Evolutionary conservation across 1,284 basidiomycete species (phyloP), one percentile per base, ranked within the genome.

Genomic region (Neotropicomus parvogracilis): DNA sequence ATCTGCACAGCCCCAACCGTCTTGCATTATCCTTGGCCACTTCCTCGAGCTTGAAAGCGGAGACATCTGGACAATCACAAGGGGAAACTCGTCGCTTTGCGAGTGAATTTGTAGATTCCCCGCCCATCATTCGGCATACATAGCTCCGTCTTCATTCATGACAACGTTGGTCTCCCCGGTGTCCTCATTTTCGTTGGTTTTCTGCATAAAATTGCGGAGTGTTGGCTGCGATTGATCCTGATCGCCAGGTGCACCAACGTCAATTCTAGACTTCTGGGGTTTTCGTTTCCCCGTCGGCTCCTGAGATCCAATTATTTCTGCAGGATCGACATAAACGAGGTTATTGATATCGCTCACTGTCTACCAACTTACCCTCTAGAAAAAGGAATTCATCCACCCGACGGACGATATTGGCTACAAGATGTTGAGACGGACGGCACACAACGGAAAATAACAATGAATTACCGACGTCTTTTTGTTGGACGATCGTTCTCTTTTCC

Each of bases 341-440:
- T 7, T 37, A 35, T n/a, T n/a, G 2, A 10, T 13, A 35, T 13
- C 6, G 3, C 20, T 8, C 26, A 17, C 7, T 14, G 19, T 63
- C 10, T 48, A 79, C 79, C 78, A 78, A 80, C 85, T 65, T 46
- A 67, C 64, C 64, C 26, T 87, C 81, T 12, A 90, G 74, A 59
- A 90, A 90, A 40, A 83, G 60, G 56, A 85, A 87, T 53, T 89
- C 87, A 40, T 88, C 85, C 42, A 73, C 79, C 56, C 76, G 79
- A 50, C 82, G 74, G 20, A 81, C 79, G 14, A 81, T 78, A 12
- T 73, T 71, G 6, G 78, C 87, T 88, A 42, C 45, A 44, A 44
- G 13, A 2, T 5, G 11, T 28, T n/a, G 34, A 40, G 34, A 49
- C 16, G 33, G 40, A 24, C 11, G 34, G 19, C 19, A 48, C 3